These are phyloP conservation scores for Cercospora sp. DNA, from an alignment of 2,329 filamentous ascomycete genomes.

Conservation along the genomic window DNA sequence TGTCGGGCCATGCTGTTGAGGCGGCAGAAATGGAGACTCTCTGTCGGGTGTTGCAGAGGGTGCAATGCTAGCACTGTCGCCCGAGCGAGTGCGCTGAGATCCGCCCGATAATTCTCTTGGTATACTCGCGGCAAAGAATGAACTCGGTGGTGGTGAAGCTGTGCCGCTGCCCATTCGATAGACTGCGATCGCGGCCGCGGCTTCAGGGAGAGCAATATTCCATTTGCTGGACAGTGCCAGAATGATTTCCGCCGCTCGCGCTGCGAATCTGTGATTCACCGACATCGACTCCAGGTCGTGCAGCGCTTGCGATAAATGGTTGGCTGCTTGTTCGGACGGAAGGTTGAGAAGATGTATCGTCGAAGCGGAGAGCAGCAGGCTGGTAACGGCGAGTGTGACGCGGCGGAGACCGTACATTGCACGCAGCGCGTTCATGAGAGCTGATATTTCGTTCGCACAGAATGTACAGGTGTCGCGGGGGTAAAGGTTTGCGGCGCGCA, in stretches of 20 bases:
- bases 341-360: conserved; percentile 51
- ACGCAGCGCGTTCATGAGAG: conserved; percentile 45
- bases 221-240: conserved; percentile 46
- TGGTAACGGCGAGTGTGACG: conserved; percentile 42
- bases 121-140: conserved; percentile 37
- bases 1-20: conserved; percentile 21
- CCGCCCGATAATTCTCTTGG: conserved; percentile 30
- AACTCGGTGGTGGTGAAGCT: conserved; percentile 30
- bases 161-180: conserved; percentile 26
- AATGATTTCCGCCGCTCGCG: conserved; percentile 47
- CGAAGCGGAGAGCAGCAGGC: conserved; percentile 45
- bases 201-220: conserved; percentile 47
- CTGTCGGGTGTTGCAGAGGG: conserved; percentile 12
- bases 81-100: conserved; percentile 24
- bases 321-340: conserved; percentile 39
- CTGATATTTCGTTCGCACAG: conserved; percentile 48
- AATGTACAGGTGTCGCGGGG: conserved; percentile 66
- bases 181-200: conserved; percentile 33
- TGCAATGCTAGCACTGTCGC: conserved; percentile 16
- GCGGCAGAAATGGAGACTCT: conserved; percentile 30
- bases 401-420: conserved; percentile 47
- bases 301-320: conserved; percentile 46
- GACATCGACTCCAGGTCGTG: conserved; percentile 46
- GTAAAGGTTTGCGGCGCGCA: conserved; percentile 58
- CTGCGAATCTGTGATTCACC: conserved; percentile 47